Conservation (phyloP, 192 early-diverging fungal species). For the Backusella liffmaniae region DNA sequence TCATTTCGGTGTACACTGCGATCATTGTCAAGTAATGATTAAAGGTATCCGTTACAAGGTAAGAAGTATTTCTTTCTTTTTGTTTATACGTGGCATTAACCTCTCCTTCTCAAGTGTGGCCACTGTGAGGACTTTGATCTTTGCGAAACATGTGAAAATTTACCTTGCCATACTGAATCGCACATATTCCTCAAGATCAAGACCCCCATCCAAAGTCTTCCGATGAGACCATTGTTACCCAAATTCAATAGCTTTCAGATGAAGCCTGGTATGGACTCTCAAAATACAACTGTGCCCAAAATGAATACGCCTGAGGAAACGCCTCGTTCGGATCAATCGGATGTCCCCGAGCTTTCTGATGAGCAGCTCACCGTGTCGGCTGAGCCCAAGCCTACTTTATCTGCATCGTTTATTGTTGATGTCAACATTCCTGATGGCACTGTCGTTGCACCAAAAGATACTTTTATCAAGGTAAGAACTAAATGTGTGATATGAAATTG, state of each 20-base stretch:
- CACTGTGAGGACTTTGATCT: slow-evolving; percentile 63
- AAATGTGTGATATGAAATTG: not conserved
- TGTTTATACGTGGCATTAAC: not conserved
- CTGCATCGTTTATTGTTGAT: slow-evolving; percentile 62
- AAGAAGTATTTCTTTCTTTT: too few relatives aligned
- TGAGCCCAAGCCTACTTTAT: slow-evolving; percentile 4
- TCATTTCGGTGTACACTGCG: slow-evolving; percentile 46
- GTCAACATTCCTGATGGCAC: slow-evolving; percentile 68
- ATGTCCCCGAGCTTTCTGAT: not conserved
- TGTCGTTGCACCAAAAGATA: slow-evolving; percentile 44
- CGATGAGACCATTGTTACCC: not conserved
- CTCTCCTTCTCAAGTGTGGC: slow-evolving; percentile 37
- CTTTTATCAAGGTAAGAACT: slow-evolving; percentile 53
- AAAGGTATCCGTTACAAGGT: slow-evolving; percentile 54
- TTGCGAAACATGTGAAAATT: slow-evolving; percentile 58
- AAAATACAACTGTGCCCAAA: too few relatives aligned
- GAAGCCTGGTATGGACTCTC: not conserved
- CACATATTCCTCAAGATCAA: slow-evolving; percentile 53
- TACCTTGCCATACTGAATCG: slow-evolving; percentile 29
- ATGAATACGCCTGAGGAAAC: too few relatives aligned
- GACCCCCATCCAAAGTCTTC: slow-evolving; percentile 23
- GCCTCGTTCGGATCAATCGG: too few relatives aligned
- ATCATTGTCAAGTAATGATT: slow-evolving; percentile 43
- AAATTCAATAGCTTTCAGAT: not conserved
- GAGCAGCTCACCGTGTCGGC: not conserved